phyloP scores from a whole-genome alignment of 495 filamentous ascomycete species.

The Aspergillus diversus region DNA sequence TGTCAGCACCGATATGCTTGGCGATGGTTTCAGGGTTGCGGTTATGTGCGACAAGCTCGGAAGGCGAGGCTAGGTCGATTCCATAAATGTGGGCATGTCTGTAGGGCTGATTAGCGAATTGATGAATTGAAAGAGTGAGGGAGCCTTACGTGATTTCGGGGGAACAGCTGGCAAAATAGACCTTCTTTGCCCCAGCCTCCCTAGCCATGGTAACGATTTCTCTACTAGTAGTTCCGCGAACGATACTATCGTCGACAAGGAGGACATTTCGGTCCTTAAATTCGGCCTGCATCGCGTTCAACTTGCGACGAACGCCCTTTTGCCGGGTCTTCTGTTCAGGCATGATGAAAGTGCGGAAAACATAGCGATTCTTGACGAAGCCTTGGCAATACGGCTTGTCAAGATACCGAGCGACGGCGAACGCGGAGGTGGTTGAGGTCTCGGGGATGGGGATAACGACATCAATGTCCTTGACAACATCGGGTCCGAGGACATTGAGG shows the following conservation, averaged over 20 bases:
- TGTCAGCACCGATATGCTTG: slow-evolving; percentile 84
- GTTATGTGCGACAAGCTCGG: slow-evolving; percentile 83
- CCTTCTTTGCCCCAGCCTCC: slow-evolving; percentile 87
- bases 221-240: slow-evolving; percentile 85
- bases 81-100: slow-evolving; percentile 78
- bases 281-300: slow-evolving; percentile 85
- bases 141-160: slow-evolving; percentile 72
- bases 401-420: slow-evolving; percentile 74
- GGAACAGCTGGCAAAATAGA: slow-evolving; percentile 87
- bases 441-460: slow-evolving; percentile 90
- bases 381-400: slow-evolving; percentile 81
- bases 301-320: slow-evolving; percentile 59
- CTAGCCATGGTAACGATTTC: slow-evolving; percentile 95
- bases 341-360: slow-evolving; percentile 97
- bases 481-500: slow-evolving; percentile 68
- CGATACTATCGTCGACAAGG: slow-evolving; percentile 91
- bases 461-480: slow-evolving; percentile 82
- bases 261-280: slow-evolving; percentile 84
- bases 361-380: slow-evolving; percentile 95
- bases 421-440: slow-evolving; percentile 83
- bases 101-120: slow-evolving; percentile 27
- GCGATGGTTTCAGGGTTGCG: slow-evolving; percentile 71
- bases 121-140: background rate
- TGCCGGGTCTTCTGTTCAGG: slow-evolving; percentile 83
- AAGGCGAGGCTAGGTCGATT: slow-evolving; percentile 84